Percentiles rank a stretch among this genome's conserved stretches.
phyloP scores from a whole-genome alignment of 208 protist species.

The Leptomonas seymouri region DNA sequence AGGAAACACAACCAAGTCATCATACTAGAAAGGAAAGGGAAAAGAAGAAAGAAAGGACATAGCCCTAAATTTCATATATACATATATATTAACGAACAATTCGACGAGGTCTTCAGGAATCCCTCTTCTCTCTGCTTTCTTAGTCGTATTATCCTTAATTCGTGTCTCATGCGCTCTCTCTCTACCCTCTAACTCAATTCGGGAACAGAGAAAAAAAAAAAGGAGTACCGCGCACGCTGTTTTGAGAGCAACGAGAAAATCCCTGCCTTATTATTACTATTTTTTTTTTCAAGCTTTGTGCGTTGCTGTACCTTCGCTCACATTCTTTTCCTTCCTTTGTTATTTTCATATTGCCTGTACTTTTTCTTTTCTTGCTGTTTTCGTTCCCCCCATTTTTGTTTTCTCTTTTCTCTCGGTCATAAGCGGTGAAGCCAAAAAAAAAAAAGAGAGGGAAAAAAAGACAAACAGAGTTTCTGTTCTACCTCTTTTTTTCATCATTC shows the following conservation, averaged over 20 bases:
- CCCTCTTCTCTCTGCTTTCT: neutral
- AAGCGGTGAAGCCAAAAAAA: neutral
- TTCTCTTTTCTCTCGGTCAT: neutral
- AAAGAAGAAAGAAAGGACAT: neutral
- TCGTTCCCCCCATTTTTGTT: no score
- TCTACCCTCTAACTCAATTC: neutral
- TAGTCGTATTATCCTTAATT: slow-evolving; percentile 6
- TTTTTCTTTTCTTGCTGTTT: slow-evolving; percentile 6
- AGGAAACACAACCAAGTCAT: no score
- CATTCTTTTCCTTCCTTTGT: no score
- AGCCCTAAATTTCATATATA: no score
- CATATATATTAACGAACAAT: no score
- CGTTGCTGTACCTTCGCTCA: no score
- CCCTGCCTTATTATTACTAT: no score
- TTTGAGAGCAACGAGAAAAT: no score
- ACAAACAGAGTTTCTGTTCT: no score
- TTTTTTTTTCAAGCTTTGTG: slow-evolving; percentile 13
- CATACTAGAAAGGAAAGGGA: neutral
- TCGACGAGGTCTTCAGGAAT: neutral
- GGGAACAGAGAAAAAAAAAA: neutral
- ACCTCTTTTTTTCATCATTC: no score
- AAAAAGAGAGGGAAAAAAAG: neutral
- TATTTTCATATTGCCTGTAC: neutral
- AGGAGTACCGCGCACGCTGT: no score
- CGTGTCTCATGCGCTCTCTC: neutral